A percentile compares a stretch with the other conserved stretches of the same genome.
Evolutionary conservation across 2,329 filamentous ascomycete genomes (phyloP).

Genomic region (Paecilomyces sp.): DNA sequence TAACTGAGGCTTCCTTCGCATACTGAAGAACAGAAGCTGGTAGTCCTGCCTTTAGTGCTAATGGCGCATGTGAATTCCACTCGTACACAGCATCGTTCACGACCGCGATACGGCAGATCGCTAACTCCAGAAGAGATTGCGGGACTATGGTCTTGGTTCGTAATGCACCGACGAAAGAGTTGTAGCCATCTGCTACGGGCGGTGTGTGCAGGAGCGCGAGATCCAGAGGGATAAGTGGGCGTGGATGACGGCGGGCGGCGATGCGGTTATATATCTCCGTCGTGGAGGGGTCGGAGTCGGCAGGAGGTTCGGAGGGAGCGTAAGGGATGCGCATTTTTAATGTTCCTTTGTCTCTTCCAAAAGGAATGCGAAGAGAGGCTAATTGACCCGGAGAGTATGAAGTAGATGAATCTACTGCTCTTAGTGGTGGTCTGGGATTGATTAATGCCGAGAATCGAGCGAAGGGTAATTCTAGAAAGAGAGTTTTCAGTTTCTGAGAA

Average conservation of each 20-base stretch:
- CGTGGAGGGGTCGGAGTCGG: conserved; percentile 12
- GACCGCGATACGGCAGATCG: conserved; percentile 72
- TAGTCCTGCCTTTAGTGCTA: conserved; percentile 40
- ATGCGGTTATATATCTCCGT: conserved; percentile 55
- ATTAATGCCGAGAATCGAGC: no score
- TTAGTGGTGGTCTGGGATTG: background rate
- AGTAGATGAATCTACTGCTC: background rate
- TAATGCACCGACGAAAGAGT: conserved; percentile 50
- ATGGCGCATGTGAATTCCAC: conserved; percentile 71
- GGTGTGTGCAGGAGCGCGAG: conserved; percentile 68
- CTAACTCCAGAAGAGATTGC: conserved; percentile 59
- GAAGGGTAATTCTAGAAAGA: no score
- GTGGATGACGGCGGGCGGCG: conserved; percentile 57
- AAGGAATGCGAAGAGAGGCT: no score
- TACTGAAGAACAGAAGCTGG: conserved; percentile 41
- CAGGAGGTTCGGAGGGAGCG: conserved; percentile 18
- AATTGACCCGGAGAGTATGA: background rate
- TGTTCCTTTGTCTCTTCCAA: background rate
- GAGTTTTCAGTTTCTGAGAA: background rate
- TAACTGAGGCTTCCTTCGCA: conserved; percentile 44
- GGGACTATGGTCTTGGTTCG: conserved; percentile 44
- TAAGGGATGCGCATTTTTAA: conserved; percentile 29
- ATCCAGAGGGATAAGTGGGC: conserved; percentile 68
- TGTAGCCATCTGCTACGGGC: conserved; percentile 64
- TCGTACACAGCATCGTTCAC: conserved; percentile 78